Evolutionary conservation across 768 basidiomycete genomes (phyloP), one percentile per base, ranked within the genome.

Genomic region (Gelatoporia subvermispora): DNA sequence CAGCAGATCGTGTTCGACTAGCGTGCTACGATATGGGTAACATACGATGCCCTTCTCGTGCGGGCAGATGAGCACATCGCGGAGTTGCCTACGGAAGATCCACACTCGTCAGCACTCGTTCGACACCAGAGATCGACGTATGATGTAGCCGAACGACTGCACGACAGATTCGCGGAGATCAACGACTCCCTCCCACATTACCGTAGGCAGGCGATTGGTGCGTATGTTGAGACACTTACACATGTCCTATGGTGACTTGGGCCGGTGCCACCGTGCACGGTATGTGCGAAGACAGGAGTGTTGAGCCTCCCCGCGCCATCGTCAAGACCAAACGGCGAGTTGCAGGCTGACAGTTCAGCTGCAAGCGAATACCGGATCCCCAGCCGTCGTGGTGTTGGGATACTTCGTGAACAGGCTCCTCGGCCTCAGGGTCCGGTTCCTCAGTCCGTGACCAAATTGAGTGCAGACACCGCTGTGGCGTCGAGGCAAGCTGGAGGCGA

Each of bases 21-120:
- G 80, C 22, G 73, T 70, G 31, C 64, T 59, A 8, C 63, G 63
- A 21, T 76, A 76, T 2, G 85, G 70, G 55, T 85, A 88, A 63
- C 80, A 82, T 34, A 88, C 75, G 4, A 82, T 60, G 2, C 85
- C 84, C 11, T 75, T 68, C 53, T 82, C 77, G 4, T 78, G 71
- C 1, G 87, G 88, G 63, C 86, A 88, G 50, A 86, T 77, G 43
- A 90, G 66, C 42, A 92, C 78, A 68, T 92, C 88, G 31, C 88
- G 77, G 23, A 92, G 70, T 67, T 92, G 88, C 22, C 85, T 87
- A 64, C 35, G 38, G 28, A 31, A 13, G 38, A 39, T 39, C 17
- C 7, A 39, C 38, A 7, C 38, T 17, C 8, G 21, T 17, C 38
- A 39, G 21, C n/a, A 22, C 21, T 39, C 38, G n/a, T 16, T 16